Evolutionary conservation across 202 grass and related monocot species (phyloP).

Genomic region (Schoenoplectus triqueter): DNA sequence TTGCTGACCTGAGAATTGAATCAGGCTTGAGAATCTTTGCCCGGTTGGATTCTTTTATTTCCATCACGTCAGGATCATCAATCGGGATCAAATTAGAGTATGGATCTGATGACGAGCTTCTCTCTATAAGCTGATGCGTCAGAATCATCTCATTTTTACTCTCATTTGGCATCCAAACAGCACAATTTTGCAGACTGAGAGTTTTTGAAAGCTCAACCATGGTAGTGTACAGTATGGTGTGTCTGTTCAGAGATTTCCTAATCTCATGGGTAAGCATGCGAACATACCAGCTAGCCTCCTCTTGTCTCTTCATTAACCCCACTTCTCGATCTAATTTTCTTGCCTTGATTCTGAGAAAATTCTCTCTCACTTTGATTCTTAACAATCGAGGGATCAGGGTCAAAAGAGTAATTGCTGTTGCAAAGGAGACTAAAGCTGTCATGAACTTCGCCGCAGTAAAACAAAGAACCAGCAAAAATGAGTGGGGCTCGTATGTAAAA

Average conservation of each 20-base stretch:
- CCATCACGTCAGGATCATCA: constrained; percentile 59
- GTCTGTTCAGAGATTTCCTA: constrained; percentile 78
- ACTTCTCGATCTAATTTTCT: constrained; percentile 80
- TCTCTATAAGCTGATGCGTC: constrained; percentile 75
- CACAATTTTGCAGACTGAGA: constrained; percentile 77
- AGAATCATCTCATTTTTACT: constrained; percentile 62
- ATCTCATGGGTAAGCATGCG: constrained; percentile 96
- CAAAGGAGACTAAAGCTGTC: constrained; percentile 83
- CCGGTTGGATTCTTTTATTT: constrained; percentile 64
- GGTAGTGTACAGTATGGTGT: constrained; percentile 88
- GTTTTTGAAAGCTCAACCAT: constrained; percentile 88
- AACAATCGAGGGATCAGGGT: constrained; percentile 91
- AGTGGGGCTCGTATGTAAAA: constrained; percentile 84
- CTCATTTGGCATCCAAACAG: constrained; percentile 90
- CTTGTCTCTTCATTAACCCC: constrained; percentile 86
- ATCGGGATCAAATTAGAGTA: constrained; percentile 52
- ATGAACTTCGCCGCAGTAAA: constrained; percentile 87
- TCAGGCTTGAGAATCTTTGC: constrained; percentile 56
- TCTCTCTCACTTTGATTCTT: constrained; percentile 89
- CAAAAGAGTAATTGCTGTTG: constrained; percentile 79
- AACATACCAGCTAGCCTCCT: constrained; percentile 89
- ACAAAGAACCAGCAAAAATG: constrained; percentile 75
- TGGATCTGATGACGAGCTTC: constrained; percentile 46
- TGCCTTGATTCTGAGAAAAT: constrained; percentile 77
- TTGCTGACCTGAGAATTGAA: constrained; percentile 56